These are phyloP conservation scores for Lentinula sp. DNA, from an alignment of 768 basidiomycete species.

Conservation along the genomic window DNA sequence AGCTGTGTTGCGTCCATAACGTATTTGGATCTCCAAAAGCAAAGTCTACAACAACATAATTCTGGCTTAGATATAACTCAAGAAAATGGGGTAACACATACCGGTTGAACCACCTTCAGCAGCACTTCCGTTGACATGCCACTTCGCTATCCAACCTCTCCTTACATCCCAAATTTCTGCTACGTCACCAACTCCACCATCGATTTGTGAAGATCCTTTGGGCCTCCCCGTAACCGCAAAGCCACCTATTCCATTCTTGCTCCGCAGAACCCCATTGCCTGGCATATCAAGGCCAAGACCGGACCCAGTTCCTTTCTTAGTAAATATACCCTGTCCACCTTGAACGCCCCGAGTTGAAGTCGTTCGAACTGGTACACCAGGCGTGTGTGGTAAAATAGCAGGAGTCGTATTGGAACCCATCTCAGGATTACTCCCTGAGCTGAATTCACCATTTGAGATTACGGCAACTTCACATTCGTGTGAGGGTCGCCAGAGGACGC, in stretches of 20 bases:
- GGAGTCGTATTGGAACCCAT: slow-evolving; percentile 8
- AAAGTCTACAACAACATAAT: slow-evolving; percentile 39
- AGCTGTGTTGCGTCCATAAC: slow-evolving; percentile 68
- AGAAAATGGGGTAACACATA: slow-evolving; percentile 19
- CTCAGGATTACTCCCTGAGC: slow-evolving; percentile 28
- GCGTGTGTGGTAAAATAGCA: slow-evolving; percentile 16
- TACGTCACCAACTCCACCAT: slow-evolving; percentile 37
- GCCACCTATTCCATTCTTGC: not conserved
- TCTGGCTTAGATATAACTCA: slow-evolving; percentile 1
- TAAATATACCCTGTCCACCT: not conserved
- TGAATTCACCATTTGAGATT: slow-evolving; percentile 60
- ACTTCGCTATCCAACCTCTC: slow-evolving; percentile 77
- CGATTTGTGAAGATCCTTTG: slow-evolving; percentile 9
- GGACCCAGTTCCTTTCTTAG: not conserved
- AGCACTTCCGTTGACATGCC: slow-evolving; percentile 60
- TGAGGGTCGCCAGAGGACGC: slow-evolving; percentile 70
- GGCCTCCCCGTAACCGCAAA: not conserved
- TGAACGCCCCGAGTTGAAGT: not conserved
- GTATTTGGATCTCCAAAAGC: slow-evolving; percentile 66
- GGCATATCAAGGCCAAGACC: not conserved
- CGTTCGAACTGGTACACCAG: slow-evolving; percentile 10
- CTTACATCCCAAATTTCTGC: slow-evolving; percentile 88
- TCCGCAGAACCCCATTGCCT: not conserved
- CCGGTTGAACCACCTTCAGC: slow-evolving; percentile 74
- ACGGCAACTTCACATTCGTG: slow-evolving; percentile 74